Evolutionary conservation across 75 land plant species (phyloP).

Genomic region (Sequoia sempervirens): DNA sequence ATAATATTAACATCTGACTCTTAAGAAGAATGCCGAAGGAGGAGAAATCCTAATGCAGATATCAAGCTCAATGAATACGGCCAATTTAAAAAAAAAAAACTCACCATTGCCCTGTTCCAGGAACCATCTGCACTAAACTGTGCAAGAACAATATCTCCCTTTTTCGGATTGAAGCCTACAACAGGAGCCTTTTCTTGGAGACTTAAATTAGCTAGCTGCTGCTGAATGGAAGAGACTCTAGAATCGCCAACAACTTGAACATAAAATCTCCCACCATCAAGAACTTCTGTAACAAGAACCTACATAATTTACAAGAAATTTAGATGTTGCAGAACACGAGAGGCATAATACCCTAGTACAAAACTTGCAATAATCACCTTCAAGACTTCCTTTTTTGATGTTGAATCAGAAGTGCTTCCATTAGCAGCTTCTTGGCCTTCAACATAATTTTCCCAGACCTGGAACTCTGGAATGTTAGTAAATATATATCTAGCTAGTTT

Average conservation of each 20-base stretch:
- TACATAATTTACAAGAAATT: slow-evolving; percentile 19
- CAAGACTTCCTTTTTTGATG: slow-evolving; percentile 63
- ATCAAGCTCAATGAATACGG: not conserved
- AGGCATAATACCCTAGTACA: not conserved
- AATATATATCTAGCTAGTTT: not conserved
- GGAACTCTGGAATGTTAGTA: slow-evolving; percentile 8
- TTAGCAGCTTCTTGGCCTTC: slow-evolving; percentile 79
- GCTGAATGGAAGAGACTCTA: slow-evolving; percentile 62
- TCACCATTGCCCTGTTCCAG: slow-evolving; percentile 96
- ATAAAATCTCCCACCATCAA: slow-evolving; percentile 93
- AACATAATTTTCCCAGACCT: slow-evolving; percentile 94
- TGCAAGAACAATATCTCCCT: slow-evolving; percentile 90
- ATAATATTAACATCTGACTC: slow-evolving; percentile 2
- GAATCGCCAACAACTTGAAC: slow-evolving; percentile 73
- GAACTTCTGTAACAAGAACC: slow-evolving; percentile 84
- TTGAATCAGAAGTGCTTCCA: slow-evolving; percentile 36
- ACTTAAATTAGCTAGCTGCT: slow-evolving; percentile 66
- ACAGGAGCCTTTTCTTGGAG: slow-evolving; percentile 75
- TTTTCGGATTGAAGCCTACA: slow-evolving; percentile 69
- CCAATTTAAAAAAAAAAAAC: slow-evolving; percentile 8
- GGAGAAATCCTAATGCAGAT: not conserved
- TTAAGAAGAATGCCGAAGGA: not conserved
- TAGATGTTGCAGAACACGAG: not conserved
- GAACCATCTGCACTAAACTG: slow-evolving; percentile 81
- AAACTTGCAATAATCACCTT: slow-evolving; percentile 36